phyloP scores from a whole-genome alignment of 805 yeast genomes.

The Deakozyma indianensis region DNA sequence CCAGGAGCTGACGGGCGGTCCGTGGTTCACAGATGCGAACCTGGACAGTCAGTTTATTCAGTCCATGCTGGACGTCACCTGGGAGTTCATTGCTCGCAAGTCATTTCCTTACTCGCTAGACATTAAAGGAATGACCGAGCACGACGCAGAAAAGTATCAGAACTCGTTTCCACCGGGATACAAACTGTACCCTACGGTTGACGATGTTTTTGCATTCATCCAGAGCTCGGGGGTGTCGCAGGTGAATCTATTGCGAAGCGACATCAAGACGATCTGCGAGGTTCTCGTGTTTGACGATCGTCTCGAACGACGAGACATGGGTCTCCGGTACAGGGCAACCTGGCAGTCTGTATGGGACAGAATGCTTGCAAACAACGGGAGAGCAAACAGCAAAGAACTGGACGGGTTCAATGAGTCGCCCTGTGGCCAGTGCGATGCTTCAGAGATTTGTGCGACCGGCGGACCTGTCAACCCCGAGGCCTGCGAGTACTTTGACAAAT shows the following conservation, averaged over 20 bases:
- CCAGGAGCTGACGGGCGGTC: conserved; percentile 94
- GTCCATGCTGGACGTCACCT: conserved; percentile 64
- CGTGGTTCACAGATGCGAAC: conserved; percentile 97
- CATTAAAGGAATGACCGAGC: conserved; percentile 4
- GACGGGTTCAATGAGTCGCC: conserved; percentile 19
- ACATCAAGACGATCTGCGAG: conserved; percentile 73
- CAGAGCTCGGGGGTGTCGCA: conserved; percentile 58
- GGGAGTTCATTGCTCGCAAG: conserved; percentile 69
- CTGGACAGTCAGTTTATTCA: conserved; percentile 88
- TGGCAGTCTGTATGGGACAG: conserved; percentile 37
- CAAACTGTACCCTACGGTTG: conserved; percentile 53
- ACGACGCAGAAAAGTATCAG: conserved; percentile 23
- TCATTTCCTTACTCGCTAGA: conserved; percentile 65
- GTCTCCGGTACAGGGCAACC: conserved; percentile 61
- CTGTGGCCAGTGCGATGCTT: conserved; percentile 20
- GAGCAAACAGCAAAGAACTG: conserved; percentile 5
- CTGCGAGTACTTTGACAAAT: conserved; percentile 21
- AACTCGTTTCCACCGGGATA: conserved; percentile 42
- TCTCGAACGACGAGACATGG: conserved; percentile 48
- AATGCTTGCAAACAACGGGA: conserved; percentile 4
- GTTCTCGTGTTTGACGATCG: conserved; percentile 80
- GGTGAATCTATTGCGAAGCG: conserved; percentile 60
- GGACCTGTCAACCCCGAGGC: conserved; percentile 20
- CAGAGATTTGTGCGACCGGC: conserved; percentile 14
- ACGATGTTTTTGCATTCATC: conserved; percentile 64